phyloP scores from a whole-genome alignment of 805 yeast species.

The Pachysolen tannophilus region DNA sequence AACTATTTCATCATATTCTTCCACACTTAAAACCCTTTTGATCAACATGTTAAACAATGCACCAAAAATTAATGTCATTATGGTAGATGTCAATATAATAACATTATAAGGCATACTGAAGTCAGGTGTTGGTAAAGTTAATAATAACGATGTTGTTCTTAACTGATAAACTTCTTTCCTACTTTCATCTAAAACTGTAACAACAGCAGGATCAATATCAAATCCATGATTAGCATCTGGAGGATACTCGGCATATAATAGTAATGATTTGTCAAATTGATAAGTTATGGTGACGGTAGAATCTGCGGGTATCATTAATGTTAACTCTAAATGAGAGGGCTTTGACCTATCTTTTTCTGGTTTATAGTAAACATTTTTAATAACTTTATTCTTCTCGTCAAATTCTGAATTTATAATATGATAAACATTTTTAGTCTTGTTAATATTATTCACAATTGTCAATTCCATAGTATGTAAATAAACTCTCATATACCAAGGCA shows the following conservation, averaged over 20 bases:
- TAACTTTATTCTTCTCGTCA: slow-evolving; percentile 23
- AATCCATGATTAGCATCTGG: slow-evolving; percentile 99
- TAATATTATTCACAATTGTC: slow-evolving; percentile 17
- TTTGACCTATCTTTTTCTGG: slow-evolving; percentile 77
- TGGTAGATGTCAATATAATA: slow-evolving; percentile 86
- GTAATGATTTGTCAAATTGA: slow-evolving; percentile 79
- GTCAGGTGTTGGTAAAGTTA: slow-evolving; percentile 93
- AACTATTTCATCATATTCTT: slow-evolving; percentile 29
- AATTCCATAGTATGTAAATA: slow-evolving; percentile 64
- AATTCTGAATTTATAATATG: slow-evolving; percentile 18
- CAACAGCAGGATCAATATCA: slow-evolving; percentile 85
- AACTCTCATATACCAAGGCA: slow-evolving; percentile 90
- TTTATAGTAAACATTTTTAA: slow-evolving; percentile 49
- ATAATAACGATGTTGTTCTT: slow-evolving; percentile 80
- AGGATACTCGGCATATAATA: slow-evolving; percentile 89
- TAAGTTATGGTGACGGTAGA: slow-evolving; percentile 57
- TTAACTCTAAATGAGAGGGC: slow-evolving; percentile 77
- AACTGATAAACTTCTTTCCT: slow-evolving; percentile 32
- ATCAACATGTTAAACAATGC: slow-evolving; percentile 71
- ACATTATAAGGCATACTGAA: slow-evolving; percentile 99
- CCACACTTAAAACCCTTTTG: slow-evolving; percentile 68
- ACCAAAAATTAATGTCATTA: slow-evolving; percentile 89
- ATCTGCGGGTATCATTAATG: slow-evolving; percentile 54
- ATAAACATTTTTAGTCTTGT: slow-evolving; percentile 11
- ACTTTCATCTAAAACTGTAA: slow-evolving; percentile 40